phyloP scores from a whole-genome alignment of 176 grass and related monocot genomes.

The Carex cristatella region DNA sequence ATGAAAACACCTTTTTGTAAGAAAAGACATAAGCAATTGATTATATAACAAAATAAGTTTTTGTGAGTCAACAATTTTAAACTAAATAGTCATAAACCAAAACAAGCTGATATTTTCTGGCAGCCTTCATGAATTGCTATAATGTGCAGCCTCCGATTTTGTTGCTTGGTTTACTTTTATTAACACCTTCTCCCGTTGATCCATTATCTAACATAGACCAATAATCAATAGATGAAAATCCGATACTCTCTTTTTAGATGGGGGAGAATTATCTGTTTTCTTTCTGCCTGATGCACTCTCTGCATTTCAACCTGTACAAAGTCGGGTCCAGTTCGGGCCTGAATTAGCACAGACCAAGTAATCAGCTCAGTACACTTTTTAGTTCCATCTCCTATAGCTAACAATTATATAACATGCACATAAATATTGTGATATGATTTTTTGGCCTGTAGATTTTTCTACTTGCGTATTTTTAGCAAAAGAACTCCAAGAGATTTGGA shows the following conservation, averaged over 20 bases:
- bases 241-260: neutral
- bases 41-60: neutral
- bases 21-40: neutral
- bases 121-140: neutral
- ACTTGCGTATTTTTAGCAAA: neutral
- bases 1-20: neutral
- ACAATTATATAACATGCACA: neutral
- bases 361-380: neutral
- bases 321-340: neutral
- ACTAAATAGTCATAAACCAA: neutral
- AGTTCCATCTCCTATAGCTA: neutral
- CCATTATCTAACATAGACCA: neutral
- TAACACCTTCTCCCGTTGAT: neutral
- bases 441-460: neutral
- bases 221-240: neutral
- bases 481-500: neutral
- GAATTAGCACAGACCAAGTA: neutral
- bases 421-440: neutral
- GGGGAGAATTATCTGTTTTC: neutral
- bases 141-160: neutral
- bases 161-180: neutral
- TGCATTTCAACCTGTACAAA: too few relatives aligned
- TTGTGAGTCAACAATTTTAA: neutral
- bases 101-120: neutral
- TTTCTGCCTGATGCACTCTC: neutral